Percentiles rank a stretch among this genome's conserved stretches.
Conservation (phyloP, 164 flowering plant genomes). For the Paratinospora sagittata region DNA sequence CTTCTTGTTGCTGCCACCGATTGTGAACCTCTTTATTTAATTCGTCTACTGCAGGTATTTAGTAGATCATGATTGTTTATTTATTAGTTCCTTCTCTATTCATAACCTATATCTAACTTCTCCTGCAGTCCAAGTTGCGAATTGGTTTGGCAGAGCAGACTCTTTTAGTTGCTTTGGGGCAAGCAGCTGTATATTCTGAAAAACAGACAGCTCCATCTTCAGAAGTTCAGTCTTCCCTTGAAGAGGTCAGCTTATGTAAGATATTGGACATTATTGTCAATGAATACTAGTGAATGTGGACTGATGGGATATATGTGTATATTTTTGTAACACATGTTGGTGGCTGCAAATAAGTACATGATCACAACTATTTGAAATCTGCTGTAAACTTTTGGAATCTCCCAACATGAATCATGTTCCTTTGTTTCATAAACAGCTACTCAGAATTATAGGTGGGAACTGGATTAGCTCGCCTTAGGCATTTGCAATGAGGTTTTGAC, state of each 20-base stretch:
- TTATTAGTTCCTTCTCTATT: conserved; percentile 1
- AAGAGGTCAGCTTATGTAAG: conserved; percentile 55
- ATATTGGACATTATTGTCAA: background rate
- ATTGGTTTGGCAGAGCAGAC: conserved; percentile 95
- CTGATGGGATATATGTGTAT: too few species aligned
- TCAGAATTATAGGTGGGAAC: too few species aligned
- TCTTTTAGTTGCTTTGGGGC: conserved; percentile 79
- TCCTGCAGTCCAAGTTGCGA: conserved; percentile 71
- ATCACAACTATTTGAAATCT: too few species aligned
- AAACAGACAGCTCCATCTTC: conserved; percentile 51
- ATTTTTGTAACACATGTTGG: too few species aligned
- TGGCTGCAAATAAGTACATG: too few species aligned
- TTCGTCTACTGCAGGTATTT: conserved; percentile 85
- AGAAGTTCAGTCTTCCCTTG: conserved; percentile 56
- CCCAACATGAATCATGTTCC: too few species aligned
- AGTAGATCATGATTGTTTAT: background rate
- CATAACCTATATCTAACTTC: conserved; percentile 11
- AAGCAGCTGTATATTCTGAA: conserved; percentile 78
- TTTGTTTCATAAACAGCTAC: too few species aligned
- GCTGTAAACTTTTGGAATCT: too few species aligned
- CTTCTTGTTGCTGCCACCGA: conserved; percentile 94
- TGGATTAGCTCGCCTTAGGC: too few species aligned
- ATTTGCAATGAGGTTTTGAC: too few species aligned
- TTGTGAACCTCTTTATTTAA: conserved; percentile 88
- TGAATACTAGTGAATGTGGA: background rate